Base-by-base conservation (phyloP, 106 monocot species). In the Allium fistulosum region DNA sequence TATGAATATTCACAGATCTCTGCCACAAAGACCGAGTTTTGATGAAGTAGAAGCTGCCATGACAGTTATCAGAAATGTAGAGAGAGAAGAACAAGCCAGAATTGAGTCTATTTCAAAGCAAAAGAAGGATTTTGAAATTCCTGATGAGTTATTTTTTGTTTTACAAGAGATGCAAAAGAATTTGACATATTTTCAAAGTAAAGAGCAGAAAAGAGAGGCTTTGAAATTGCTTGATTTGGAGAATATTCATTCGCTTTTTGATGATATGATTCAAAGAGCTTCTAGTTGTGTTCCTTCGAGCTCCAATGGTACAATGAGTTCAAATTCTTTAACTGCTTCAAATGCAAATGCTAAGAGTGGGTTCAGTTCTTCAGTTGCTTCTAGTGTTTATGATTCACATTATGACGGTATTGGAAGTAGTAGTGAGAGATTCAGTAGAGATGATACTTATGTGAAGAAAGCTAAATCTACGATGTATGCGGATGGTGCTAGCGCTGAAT, bases 181-280 rank as follows among this genome's bases (percentile, higher is more conserved):
- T 11, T 65, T 74, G 57, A 65, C 57, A 3, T 18, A 5, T 4
- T 78, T 78, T 45, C 61, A 71, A 49, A 46, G 57, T 57, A 71
- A 61, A 47, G 82, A 82, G 57, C 70, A 75, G 78, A 82, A 78
- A 65, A 74, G 78, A 37, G 78, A 82, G 55, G 78, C 78, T 9
- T 5, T 70, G 46, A 69, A 58, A 15, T 51, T 82, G 9, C 66
- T 82, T n/a, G 82, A 78, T n/a, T 50, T 78, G 7, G 70, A 78
- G 22, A 75, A 58, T 62, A 26, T 48, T 13, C 74, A 82, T 57
- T 14, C 7, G 10, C 14, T 67, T 65, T 78, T 82, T 28, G 82
- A 82, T 56, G 74, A 82, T 65, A 37, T 82, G 66, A 71, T 78
- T 65, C 74, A 71, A 49, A 65, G 46, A 14, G 74, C 78, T 11